Base-by-base conservation (phyloP, 805 yeast species). In the Hanseniaspora thailandica region DNA sequence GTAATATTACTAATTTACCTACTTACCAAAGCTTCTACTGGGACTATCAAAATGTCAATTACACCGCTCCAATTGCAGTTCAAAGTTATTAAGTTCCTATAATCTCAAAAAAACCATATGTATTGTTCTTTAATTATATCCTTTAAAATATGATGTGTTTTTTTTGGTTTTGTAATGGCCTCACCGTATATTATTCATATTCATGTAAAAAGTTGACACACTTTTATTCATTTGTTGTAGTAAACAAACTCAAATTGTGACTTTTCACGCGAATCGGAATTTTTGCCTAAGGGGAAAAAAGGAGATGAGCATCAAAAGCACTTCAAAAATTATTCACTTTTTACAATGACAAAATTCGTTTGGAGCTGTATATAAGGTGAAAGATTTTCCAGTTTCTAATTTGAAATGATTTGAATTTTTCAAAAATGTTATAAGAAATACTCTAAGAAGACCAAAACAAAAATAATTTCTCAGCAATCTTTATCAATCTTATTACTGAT, bases 11-110 rank as follows among this genome's bases (percentile, higher is more conserved):
- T 6, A 25, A 34, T 8, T 25, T 41, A 26, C 49, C 48, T 34
- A 58, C 63, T 19, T 52, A 57, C 26, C 54, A 60, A 49, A 59
- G 62, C n/a, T 62, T 58, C 56, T 62, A 56, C 55, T 62, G 64
- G 45, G 61, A 55, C 33, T 60, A 55, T 52, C 50, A 52, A 26
- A 52, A 47, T 19, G 55, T 45, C n/a, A 48, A 49, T 26, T 60
- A 60, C 57, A 59, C 60, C 20, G 55, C 63, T 20, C 53, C 60
- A 1, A 38, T 58, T 23, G 45, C 23, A 20, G 22, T 50, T 35
- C 33, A 41, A 41, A 41, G 45, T 25, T 41, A 41, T 26, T 41
- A 30, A 15, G 34, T 30, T 43, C 23, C 46, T n/a, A 10, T 28
- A 13, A 22, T 26, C 22, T 28, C 26, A 25, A 23, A 17, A 22